A percentile compares a stretch with the other conserved stretches of the same genome.
phyloP scores from a whole-genome alignment of 495 filamentous ascomycete species.

The Niebla homalea region DNA sequence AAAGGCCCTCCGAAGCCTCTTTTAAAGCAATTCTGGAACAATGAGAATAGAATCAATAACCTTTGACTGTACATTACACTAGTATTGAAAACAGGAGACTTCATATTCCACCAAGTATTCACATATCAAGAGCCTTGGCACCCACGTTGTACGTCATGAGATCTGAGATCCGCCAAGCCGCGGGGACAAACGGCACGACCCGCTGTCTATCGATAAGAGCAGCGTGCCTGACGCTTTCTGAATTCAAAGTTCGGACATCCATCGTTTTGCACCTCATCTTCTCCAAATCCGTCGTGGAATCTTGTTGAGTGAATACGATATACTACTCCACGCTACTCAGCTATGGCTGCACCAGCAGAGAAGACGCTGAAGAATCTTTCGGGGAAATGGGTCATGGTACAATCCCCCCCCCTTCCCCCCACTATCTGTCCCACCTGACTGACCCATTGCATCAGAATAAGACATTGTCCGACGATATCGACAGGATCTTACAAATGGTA shows the following conservation, averaged over 20 bases:
- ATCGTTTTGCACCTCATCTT: not conserved
- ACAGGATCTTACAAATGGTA: constrained; percentile 58
- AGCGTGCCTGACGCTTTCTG: no score
- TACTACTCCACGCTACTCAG: not conserved
- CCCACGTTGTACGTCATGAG: not conserved
- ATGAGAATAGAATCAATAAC: no score
- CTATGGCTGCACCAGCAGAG: constrained; percentile 73
- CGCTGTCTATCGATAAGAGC: no score
- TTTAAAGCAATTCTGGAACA: no score
- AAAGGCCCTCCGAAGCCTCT: no score
- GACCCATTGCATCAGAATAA: constrained; percentile 49
- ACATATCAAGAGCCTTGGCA: not conserved
- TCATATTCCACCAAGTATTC: not conserved
- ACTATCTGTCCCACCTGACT: not conserved
- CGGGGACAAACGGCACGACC: no score
- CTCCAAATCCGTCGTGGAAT: no score
- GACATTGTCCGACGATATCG: constrained; percentile 55
- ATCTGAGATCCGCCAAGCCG: no score
- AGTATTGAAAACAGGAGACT: not conserved
- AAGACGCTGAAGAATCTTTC: constrained; percentile 60
- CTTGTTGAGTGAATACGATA: no score
- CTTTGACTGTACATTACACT: no score
- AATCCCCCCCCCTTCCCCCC: not conserved
- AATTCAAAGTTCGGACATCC: not conserved
- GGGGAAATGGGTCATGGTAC: constrained; percentile 74